Base-by-base conservation (phyloP, 1,284 basidiomycete genomes). In the Vanrija sp. region DNA sequence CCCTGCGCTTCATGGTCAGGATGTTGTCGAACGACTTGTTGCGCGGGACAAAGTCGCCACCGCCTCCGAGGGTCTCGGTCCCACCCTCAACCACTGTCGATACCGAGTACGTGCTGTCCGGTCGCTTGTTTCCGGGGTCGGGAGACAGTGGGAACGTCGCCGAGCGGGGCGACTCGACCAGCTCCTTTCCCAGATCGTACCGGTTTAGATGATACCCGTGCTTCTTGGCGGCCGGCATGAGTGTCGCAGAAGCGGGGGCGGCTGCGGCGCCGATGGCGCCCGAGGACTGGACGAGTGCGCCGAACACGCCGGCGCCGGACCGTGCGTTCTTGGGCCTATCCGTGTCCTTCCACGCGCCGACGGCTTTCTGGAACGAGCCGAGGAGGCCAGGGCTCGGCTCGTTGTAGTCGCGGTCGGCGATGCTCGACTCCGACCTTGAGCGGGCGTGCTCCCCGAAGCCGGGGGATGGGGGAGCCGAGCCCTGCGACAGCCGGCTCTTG, bases 261-360 rank as follows among this genome's bases (percentile, higher is more conserved):
- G 85, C 86, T 0, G 79, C 78, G 23, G 84, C 85, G 12, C 78
- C 77, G 29, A 85, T 74, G 60, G 85, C 86, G 3, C 84, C 85
- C 0, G 88, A 86, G 58, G 83, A 85, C 23, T 86, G 83, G 42
- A 91, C 84, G 45, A 91, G 80, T 7, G 85, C 82, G 12, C 86
- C 88, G 64, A 89, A 83, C 0, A 87, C 86, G 5, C 88, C 87
- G 0, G 80, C 87, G 7, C 79, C 81, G 55, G 78, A 83, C 46
- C 81, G 75, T 9, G 83, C 79, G 3, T 80, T 78, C 39, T 81
- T 76, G 5, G 83, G 86, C n/a, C 81, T 65, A 59, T 79, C 73
- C 21, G 60, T 25, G 38, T 65, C 64, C 49, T 61, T 60, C 12
- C 63, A 21, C 29, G 66, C 59, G 5, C 62, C 62, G 46, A 61